phyloP scores from a whole-genome alignment of 306 rosid species.

The Castanea mollissima region DNA sequence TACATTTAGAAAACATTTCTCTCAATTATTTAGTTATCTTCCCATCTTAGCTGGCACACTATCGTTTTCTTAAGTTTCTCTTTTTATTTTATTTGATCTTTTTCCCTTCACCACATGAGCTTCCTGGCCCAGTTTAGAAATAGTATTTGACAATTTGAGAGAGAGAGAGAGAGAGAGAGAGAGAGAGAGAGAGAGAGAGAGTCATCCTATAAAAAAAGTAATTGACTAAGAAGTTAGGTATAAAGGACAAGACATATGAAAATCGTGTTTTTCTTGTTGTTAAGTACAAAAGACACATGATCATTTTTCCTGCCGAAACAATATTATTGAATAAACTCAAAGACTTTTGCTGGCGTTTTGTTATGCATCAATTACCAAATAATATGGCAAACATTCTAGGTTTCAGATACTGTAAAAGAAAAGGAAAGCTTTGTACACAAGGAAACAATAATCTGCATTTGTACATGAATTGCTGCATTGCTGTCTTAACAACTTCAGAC shows the following conservation, averaged over 20 bases:
- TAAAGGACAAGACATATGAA: background rate
- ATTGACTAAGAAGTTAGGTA: background rate
- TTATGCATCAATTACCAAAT: background rate
- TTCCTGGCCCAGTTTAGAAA: background rate
- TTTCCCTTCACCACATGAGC: background rate
- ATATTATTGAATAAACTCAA: background rate
- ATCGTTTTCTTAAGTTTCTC: too few relatives aligned
- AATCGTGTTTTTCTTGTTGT: too few relatives aligned
- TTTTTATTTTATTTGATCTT: background rate
- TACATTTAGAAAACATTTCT: too few relatives aligned
- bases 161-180: too few relatives aligned
- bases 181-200: background rate
- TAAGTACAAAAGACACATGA: too few relatives aligned
- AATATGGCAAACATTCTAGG: background rate
- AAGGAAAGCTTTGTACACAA: background rate
- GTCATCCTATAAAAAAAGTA: background rate
- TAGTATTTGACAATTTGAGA: background rate
- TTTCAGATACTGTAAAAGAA: background rate
- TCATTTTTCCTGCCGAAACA: background rate
- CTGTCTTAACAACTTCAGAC: conserved; percentile 23
- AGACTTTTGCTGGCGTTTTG: background rate
- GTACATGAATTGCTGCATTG: background rate
- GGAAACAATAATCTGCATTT: background rate
- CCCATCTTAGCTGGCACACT: background rate
- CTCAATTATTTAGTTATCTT: too few relatives aligned